Base-by-base conservation (phyloP, 83 land plant genomes). In the Diphasiastrum complanatum region DNA sequence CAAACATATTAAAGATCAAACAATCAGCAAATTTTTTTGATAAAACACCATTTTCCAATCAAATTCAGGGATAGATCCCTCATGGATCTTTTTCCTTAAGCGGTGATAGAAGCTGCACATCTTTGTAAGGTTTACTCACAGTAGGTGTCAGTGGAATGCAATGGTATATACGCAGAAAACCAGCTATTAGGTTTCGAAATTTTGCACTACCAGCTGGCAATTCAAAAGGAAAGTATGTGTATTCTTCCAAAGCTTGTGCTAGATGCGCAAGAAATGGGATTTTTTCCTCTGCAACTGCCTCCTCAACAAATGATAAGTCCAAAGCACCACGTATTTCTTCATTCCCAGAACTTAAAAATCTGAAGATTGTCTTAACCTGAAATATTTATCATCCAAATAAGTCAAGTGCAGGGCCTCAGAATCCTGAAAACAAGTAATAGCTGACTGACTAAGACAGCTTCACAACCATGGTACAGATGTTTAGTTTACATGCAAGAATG, bases 241-340 rank as follows among this genome's bases (percentile, higher is more conserved):
- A 71, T 54, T 78, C 83, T 72, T 81, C 81, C 61, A 92, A 68
- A 38, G 85, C 73, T 61, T 65, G 76, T 30, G 98, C 96, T 45
- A 92, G 84, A 70, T 92, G 82, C 57, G 96, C 96, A 58, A 92
- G 76, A 63, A 85, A 92, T 33, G 98, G 88, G 45, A 92, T 92
- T 76, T 92, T 92, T 69, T 92, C 98, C 67, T 92, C 98, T 8
- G 96, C 96, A 40, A 80, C 91, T 51, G 86, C 72, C 52, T 92
- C 96, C 63, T 92, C 88, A 32, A 71, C 68, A 55, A 92, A 92
- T 5, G 91, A 85, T 48, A 92, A 75, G 72, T 92, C 98, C 48
- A 92, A 72, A 12, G 98, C 88, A 56, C 84, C 92, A 60, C 91
- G 75, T 51, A 85, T 66, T 50, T 92, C 96, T 14, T 79, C 74